Base-by-base conservation (phyloP, 2,329 filamentous ascomycete species). In the Nectriaceae sp. region DNA sequence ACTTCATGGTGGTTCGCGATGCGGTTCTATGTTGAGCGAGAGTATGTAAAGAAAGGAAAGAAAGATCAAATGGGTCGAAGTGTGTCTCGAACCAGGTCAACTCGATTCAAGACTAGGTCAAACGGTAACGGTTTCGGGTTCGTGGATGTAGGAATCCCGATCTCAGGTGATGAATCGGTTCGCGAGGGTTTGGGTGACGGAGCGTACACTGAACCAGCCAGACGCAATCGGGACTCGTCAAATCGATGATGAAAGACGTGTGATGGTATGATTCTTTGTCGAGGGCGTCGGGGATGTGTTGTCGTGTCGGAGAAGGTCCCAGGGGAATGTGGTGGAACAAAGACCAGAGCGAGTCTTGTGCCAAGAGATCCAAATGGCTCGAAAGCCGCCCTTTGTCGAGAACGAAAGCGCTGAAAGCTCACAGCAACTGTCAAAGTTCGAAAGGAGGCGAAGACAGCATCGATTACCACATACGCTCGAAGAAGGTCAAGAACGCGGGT, bases 1-100 rank as follows among this genome's bases (percentile, higher is more conserved):
- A 48, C 57, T 65, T 69, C 68, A 71, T 71, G 29, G 44, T 65
- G 48, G 18, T 46, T 40, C n/a, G 44, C 24, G 21, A 21, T 21
- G 31, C 19, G 21, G 35, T 45, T 13, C 21, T 15, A 29, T 18
- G 20, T 46, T 21, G 43, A 59, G 50, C 50, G 53, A 60, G 24
- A 29, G 56, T 56, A 26, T 24, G 40, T 46, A 51, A 43, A n/a
- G 42, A 47, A 29, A 42, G 20, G 36, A 22, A 38, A 33, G 31
- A 37, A 37, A 13, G 11, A 36, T 40, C 13, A 39, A 40, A 46
- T 26, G 29, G 24, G 44, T 43, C 20, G 40, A 48, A 41, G 37
- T n/a, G 31, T 24, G 40, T 46, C 49, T 55, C 54, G 50, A 61
- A 50, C 55, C 53, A 58, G 52, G 54, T 62, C 57, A 61, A 60